A percentile compares a stretch with the other conserved stretches of the same genome.
phyloP scores from a whole-genome alignment of 495 filamentous ascomycete species.

The Xylaria cubensis region DNA sequence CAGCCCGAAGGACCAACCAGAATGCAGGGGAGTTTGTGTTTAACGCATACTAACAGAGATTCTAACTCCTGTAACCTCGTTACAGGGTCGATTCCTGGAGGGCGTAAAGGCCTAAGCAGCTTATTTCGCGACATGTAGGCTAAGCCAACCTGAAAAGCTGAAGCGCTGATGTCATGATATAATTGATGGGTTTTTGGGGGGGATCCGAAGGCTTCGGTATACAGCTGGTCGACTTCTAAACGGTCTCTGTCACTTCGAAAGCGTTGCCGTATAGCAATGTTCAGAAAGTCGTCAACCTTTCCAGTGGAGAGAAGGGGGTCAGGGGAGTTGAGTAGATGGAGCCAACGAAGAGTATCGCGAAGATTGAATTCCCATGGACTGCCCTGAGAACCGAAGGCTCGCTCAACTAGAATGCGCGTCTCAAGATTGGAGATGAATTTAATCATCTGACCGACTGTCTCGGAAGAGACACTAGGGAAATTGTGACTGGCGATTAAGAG shows the following conservation, averaged over 20 bases:
- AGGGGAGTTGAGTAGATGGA: constrained; percentile 69
- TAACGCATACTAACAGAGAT: constrained; percentile 83
- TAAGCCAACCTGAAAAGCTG: constrained; percentile 73
- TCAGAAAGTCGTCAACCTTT: constrained; percentile 71
- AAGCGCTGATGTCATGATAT: constrained; percentile 62
- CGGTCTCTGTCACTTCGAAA: constrained; percentile 78
- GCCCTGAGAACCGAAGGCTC: constrained; percentile 76
- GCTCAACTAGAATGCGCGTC: constrained; percentile 66
- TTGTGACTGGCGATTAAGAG: constrained; percentile 78
- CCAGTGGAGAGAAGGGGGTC: constrained; percentile 60
- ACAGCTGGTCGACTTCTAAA: constrained; percentile 66
- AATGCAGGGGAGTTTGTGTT: constrained; percentile 87
- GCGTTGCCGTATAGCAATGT: constrained; percentile 85
- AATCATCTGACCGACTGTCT: constrained; percentile 69
- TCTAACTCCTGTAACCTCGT: constrained; percentile 73
- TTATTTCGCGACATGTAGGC: constrained; percentile 68
- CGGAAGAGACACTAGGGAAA: constrained; percentile 66
- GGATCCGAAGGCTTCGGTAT: constrained; percentile 50
- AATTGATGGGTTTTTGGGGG: constrained; percentile 64
- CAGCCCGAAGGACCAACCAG: constrained; percentile 84
- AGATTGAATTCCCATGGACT: constrained; percentile 98
- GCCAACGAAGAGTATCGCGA: constrained; percentile 89
- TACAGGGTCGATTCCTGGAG: constrained; percentile 62
- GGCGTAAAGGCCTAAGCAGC: constrained; percentile 59
- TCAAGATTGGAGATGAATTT: constrained; percentile 82